Conservation (phyloP, 345 rosid genomes). For the Atalantia buxifolia region DNA sequence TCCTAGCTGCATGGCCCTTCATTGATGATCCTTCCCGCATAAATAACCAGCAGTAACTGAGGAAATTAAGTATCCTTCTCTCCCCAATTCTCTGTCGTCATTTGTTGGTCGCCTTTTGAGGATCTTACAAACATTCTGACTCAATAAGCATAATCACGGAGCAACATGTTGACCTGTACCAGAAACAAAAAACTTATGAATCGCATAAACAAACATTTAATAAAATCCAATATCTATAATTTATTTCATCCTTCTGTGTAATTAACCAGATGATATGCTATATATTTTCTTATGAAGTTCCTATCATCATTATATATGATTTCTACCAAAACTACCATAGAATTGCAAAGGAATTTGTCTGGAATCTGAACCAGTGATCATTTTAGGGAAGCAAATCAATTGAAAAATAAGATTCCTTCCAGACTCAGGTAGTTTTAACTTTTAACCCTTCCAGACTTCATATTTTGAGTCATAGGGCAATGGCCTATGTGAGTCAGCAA, state of each 20-base stretch:
- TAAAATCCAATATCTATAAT: neutral
- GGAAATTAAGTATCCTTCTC: neutral
- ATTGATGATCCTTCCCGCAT: neutral
- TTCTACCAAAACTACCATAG: neutral
- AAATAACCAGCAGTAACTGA: neutral
- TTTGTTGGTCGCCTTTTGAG: neutral
- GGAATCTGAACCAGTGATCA: neutral
- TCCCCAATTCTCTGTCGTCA: neutral
- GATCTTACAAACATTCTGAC: neutral
- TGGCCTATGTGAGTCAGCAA: neutral
- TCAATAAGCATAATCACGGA: neutral
- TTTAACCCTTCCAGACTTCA: neutral
- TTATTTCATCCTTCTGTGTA: neutral
- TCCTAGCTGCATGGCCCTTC: neutral
- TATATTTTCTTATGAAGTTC: neutral
- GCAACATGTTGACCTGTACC: neutral
- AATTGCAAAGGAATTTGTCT: neutral
- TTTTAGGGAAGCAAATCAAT: neutral
- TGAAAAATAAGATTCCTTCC: neutral
- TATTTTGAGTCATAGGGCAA: neutral
- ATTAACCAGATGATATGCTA: neutral
- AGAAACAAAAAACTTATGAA: neutral
- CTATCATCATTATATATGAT: neutral
- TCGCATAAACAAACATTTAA: neutral
- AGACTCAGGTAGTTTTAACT: neutral